Evolutionary conservation across 139 green algal species (phyloP).

Genomic region (Tetradesmus lagerheimii): DNA sequence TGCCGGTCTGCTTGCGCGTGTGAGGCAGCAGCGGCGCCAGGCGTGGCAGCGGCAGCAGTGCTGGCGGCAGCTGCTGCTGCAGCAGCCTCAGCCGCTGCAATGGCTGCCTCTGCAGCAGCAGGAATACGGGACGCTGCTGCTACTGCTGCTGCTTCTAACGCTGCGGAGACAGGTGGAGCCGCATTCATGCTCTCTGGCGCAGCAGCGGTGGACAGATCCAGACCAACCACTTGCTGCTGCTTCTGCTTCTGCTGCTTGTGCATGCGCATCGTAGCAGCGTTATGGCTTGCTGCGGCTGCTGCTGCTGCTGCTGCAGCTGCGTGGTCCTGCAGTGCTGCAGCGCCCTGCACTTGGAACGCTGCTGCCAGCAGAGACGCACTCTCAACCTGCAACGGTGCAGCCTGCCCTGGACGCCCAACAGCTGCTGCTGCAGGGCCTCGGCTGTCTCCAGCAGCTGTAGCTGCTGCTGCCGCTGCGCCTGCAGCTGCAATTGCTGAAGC

Average conservation of each 20-base stretch:
- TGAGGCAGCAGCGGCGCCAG: neutral
- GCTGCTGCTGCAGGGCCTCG: neutral
- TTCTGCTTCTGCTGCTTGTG: constrained; percentile 19
- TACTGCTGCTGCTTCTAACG: constrained; percentile 4
- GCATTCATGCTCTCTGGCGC: neutral
- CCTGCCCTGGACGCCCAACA: neutral
- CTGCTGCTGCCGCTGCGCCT: neutral
- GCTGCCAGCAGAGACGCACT: neutral
- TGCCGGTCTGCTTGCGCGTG: neutral
- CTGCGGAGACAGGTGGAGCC: neutral
- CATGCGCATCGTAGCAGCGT: neutral
- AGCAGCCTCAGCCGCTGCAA: neutral
- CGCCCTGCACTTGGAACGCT: constrained; percentile 1
- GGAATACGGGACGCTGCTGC: neutral
- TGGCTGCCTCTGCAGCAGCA: neutral
- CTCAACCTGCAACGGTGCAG: neutral
- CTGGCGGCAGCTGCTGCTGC: neutral
- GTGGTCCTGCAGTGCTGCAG: neutral
- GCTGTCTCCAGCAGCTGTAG: neutral
- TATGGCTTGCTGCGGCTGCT: neutral
- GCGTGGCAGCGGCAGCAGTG: neutral
- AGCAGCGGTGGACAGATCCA: neutral
- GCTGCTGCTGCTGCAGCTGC: neutral
- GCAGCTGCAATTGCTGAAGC: neutral
- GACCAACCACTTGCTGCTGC: neutral